Evolutionary conservation across 768 basidiomycete species (phyloP).

Genomic region (Amanita thiersii): DNA sequence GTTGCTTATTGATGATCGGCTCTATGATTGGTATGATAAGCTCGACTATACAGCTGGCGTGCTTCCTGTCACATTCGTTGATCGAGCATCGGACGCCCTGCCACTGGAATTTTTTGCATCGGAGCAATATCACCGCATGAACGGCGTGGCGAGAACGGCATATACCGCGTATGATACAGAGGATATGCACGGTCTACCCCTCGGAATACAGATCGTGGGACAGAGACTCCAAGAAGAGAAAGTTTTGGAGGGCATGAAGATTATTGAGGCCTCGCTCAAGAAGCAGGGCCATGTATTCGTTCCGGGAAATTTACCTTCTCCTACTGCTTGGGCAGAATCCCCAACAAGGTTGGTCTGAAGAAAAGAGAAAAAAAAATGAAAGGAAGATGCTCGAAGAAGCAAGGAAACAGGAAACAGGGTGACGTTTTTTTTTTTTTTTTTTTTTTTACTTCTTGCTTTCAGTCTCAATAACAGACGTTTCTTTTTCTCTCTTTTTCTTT

Average conservation of each 20-base stretch:
- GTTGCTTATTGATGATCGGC: not conserved
- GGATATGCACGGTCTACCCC: slow-evolving; percentile 59
- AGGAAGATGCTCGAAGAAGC: not conserved
- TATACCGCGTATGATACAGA: slow-evolving; percentile 48
- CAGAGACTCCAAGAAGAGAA: slow-evolving; percentile 64
- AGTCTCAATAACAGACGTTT: too few species aligned
- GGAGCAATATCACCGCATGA: slow-evolving; percentile 22
- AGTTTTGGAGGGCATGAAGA: slow-evolving; percentile 61
- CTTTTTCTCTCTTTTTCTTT: too few species aligned
- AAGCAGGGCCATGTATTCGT: slow-evolving; percentile 19
- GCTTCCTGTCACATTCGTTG: slow-evolving; percentile 50
- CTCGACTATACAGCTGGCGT: slow-evolving; percentile 53
- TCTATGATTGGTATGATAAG: slow-evolving; percentile 18
- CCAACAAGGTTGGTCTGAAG: slow-evolving; percentile 3
- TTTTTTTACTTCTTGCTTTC: too few species aligned
- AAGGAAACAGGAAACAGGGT: not conserved
- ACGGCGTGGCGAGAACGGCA: slow-evolving; percentile 26
- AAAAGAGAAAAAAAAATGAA: not conserved
- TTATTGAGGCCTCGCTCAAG: slow-evolving; percentile 32
- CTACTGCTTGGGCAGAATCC: slow-evolving; percentile 3
- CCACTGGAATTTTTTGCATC: slow-evolving; percentile 25
- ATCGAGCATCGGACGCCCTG: slow-evolving; percentile 25
- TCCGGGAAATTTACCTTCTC: slow-evolving; percentile 3
- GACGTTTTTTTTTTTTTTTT: not conserved
- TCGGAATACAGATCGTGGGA: slow-evolving; percentile 61